These are phyloP conservation scores for Przewalskia tangutica DNA, from an alignment of 257 asterid genomes.

Conservation along the genomic window DNA sequence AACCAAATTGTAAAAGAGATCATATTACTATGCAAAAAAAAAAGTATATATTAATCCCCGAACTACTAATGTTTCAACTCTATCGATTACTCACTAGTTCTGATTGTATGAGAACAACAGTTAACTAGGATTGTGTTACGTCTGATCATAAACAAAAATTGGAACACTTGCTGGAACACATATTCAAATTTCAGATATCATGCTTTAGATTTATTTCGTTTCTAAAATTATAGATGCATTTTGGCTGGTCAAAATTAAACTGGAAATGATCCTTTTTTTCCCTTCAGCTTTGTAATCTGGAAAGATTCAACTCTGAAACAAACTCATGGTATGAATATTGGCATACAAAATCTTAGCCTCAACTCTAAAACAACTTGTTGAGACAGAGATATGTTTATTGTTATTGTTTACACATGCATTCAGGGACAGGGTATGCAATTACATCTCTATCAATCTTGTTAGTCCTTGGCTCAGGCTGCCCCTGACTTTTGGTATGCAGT, in stretches of 20 bases:
- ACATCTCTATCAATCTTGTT: constrained; percentile 45
- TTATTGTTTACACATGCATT: constrained; percentile 42
- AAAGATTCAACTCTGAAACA: background rate
- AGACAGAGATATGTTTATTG: background rate
- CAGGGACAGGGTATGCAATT: constrained; percentile 61
- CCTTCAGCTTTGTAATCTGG: background rate
- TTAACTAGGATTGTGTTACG: background rate
- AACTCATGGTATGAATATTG: background rate
- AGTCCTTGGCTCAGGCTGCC: constrained; percentile 37
- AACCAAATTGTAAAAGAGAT: no score
- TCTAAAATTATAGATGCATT: background rate
- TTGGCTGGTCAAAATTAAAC: background rate
- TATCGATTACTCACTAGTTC: no score
- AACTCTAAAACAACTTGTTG: background rate
- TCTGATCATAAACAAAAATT: background rate
- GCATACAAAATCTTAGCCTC: background rate
- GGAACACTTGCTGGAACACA: background rate
- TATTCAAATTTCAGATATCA: background rate
- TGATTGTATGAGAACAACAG: background rate
- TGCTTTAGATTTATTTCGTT: background rate
- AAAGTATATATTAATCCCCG: background rate
- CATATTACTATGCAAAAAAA: no score
- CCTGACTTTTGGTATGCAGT: constrained; percentile 43
- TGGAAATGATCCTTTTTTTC: background rate
- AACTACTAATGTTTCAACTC: background rate